A percentile compares a stretch with the other conserved stretches of the same genome.
Evolutionary conservation across 2,329 filamentous ascomycete genomes (phyloP).

Genomic region (Hymenoscyphus albidus): DNA sequence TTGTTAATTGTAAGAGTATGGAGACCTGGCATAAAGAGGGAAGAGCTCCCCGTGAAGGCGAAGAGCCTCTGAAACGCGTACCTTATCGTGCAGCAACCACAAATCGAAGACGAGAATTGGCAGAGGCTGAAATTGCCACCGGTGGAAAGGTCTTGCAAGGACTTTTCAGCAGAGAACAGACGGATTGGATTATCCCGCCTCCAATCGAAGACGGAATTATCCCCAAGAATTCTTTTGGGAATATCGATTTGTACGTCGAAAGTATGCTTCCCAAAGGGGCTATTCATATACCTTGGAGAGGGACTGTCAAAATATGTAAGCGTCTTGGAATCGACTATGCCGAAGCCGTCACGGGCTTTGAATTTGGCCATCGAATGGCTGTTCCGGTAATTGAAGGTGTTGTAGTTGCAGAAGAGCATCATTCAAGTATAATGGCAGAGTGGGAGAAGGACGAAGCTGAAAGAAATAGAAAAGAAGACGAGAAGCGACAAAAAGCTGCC

Average conservation of each 20-base stretch:
- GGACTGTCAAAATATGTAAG: conserved; percentile 76
- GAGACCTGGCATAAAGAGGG: conserved; percentile 99
- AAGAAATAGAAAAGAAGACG: conserved; percentile 71
- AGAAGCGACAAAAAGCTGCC: conserved; percentile 72
- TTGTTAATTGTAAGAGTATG: conserved; percentile 80
- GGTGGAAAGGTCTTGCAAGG: conserved; percentile 85
- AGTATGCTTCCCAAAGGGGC: conserved; percentile 89
- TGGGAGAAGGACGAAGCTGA: conserved; percentile 76
- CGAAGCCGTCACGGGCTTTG: conserved; percentile 92
- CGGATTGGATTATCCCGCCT: conserved; percentile 89
- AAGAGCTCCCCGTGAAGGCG: conserved; percentile 65
- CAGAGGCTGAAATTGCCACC: conserved; percentile 70
- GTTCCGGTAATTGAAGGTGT: conserved; percentile 89
- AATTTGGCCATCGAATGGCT: conserved; percentile 91
- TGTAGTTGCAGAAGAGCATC: conserved; percentile 78
- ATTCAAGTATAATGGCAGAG: conserved; percentile 69
- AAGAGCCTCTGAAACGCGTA: conserved; percentile 76
- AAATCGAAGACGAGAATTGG: conserved; percentile 81
- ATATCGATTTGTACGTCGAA: conserved; percentile 91
- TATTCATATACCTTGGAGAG: conserved; percentile 75
- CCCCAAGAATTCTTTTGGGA: conserved; percentile 91
- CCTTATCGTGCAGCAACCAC: conserved; percentile 88
- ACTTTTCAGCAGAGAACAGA: conserved; percentile 78
- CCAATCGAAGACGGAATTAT: conserved; percentile 82
- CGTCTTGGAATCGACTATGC: conserved; percentile 83